These are phyloP conservation scores for Coemansia umbellata DNA, from an alignment of 192 early-diverging fungal species.

Conservation along the genomic window DNA sequence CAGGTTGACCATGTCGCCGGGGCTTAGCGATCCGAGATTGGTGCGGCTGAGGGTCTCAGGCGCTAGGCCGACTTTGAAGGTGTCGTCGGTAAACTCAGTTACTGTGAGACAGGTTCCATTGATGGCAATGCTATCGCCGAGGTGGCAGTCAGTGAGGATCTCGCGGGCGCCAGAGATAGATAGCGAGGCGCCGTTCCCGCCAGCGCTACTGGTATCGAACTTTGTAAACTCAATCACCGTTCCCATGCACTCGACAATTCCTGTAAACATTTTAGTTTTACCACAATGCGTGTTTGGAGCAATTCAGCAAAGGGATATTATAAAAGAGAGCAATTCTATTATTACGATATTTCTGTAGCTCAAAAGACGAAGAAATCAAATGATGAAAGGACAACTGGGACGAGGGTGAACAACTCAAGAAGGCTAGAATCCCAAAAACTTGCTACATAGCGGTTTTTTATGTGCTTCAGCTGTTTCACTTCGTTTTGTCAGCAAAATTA, in stretches of 20 bases:
- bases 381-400: too few relatives aligned
- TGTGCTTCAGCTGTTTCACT: too few relatives aligned
- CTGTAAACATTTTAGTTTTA: conserved; percentile 93
- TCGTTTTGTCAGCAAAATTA: neutral
- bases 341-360: neutral
- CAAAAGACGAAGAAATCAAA: neutral
- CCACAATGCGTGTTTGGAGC: neutral
- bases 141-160: conserved; percentile 77
- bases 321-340: too few relatives aligned
- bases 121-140: conserved; percentile 92
- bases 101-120: conserved; percentile 97
- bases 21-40: conserved; percentile 75
- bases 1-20: conserved; percentile 82
- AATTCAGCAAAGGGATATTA: too few relatives aligned
- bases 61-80: conserved; percentile 88
- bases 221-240: conserved; percentile 61
- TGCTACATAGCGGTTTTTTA: too few relatives aligned
- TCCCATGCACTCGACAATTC: conserved; percentile 93
- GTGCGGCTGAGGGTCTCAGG: conserved; percentile 93
- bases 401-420: too few relatives aligned
- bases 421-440: too few relatives aligned
- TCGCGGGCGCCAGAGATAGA: conserved; percentile 64
- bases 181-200: conserved; percentile 85
- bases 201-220: conserved; percentile 70
- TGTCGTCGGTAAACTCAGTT: conserved; percentile 78